Evolutionary conservation across 129 eudicot species (phyloP), one percentile per base, ranked within the genome.

Genomic region (Rutidosis leptorrhynchoides): DNA sequence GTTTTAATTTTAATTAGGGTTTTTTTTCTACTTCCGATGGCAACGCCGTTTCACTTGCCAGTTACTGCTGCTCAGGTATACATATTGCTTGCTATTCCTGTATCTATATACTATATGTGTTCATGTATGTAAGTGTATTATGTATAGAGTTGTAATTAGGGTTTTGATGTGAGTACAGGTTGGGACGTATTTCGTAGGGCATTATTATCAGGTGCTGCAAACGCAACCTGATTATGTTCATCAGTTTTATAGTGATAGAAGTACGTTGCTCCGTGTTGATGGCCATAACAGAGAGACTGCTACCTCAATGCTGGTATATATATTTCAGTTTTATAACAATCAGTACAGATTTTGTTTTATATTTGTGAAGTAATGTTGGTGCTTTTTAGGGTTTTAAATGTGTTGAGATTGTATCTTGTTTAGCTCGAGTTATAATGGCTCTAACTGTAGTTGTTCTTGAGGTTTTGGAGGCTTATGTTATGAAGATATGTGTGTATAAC

Each of bases 251-350:
- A 85, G 79, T 14, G 93, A 89, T 53, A 74, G 78, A 29, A 85
- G 96, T 74, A 85, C 90, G 4, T 83, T 89, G 85, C 84, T 85
- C 65, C 93, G 96, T 23, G 78, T 85, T 68, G 93, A 89, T 71
- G 93, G 94, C 0, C 82, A 75, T 70, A 52, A 53, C 22, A 65
- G 87, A 74, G 84, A 85, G 62, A 79, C 96, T 4, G 96, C 94
- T 20, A 76, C 87, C 1, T 83, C 90, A 61, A 85, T 85, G 96
- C 83, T 85, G 94, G 94, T 89, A 83, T 33, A 33, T 35, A 5
- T 15, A n/a, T 49, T 5, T 49, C 23, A 2, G 23, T 17, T 5
- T 49, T 48, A 48, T 48, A 16, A 16, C 1, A 43, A 16, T 17
- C 24, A 19, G 23, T 49, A 49, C 23, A 7, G 8, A 17, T 3